These are phyloP conservation scores for Penicillium brevicompactum DNA, from an alignment of 2,329 filamentous ascomycete genomes.

Conservation along the genomic window DNA sequence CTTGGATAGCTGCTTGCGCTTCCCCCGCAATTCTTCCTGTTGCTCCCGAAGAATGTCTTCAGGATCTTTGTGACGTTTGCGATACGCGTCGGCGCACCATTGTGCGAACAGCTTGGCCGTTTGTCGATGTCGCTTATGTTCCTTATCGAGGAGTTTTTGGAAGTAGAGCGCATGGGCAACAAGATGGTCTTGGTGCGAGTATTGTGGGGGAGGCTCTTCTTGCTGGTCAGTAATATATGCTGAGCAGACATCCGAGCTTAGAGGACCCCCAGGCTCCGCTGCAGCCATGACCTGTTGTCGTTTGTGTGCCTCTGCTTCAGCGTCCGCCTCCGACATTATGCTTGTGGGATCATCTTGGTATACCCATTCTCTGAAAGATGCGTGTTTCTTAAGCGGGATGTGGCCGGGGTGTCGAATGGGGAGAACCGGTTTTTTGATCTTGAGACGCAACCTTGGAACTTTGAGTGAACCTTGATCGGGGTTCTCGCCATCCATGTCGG, in stretches of 20 bases:
- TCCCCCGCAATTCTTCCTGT: constrained; percentile 63
- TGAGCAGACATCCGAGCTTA: constrained; percentile 71
- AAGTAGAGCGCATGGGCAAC: constrained; percentile 78
- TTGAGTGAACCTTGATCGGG: constrained; percentile 25
- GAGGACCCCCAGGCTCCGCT: constrained; percentile 71
- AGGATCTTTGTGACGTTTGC: constrained; percentile 45
- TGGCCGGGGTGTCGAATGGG: constrained; percentile 56
- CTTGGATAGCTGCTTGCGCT: constrained; percentile 72
- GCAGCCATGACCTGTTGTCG: constrained; percentile 72
- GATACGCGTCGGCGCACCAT: constrained; percentile 46
- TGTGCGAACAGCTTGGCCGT: constrained; percentile 76
- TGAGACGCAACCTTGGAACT: constrained; percentile 47
- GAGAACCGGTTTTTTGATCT: constrained; percentile 54
- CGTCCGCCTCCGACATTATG: constrained; percentile 60
- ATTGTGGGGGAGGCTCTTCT: constrained; percentile 76
- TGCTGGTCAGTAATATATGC: constrained; percentile 72
- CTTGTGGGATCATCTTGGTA: constrained; percentile 51
- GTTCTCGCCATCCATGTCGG: constrained; percentile 19
- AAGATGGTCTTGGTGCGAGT: constrained; percentile 85
- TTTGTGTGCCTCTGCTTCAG: constrained; percentile 67
- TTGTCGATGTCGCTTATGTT: constrained; percentile 76
- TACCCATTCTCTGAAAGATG: constrained; percentile 68
- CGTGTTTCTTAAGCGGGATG: constrained; percentile 47
- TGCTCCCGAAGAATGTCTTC: constrained; percentile 84
- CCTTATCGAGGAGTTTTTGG: constrained; percentile 74